These are phyloP conservation scores for Xylaria sp. DNA, from an alignment of 2,329 filamentous ascomycete genomes.

Conservation along the genomic window DNA sequence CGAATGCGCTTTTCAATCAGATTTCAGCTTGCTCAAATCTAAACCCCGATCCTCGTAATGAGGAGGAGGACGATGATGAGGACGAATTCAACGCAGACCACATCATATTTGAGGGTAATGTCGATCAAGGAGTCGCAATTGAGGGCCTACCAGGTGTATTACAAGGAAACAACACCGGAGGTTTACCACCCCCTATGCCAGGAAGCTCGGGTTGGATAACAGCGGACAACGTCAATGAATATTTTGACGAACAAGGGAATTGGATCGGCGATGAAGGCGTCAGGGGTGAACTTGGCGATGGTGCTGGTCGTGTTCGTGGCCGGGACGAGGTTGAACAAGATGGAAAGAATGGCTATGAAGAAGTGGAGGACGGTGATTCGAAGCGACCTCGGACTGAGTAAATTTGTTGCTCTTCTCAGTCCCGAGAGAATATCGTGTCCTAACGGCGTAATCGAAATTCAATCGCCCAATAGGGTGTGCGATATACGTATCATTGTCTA, in stretches of 20 bases:
- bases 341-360: conserved; percentile 57
- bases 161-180: conserved; percentile 59
- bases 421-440: not conserved
- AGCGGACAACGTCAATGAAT: conserved; percentile 88
- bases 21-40: conserved; percentile 80
- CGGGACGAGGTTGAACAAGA: conserved; percentile 65
- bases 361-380: conserved; percentile 52
- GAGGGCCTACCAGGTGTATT: conserved; percentile 69
- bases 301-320: conserved; percentile 68
- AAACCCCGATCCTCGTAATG: conserved; percentile 75
- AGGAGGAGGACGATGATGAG: conserved; percentile 66
- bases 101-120: conserved; percentile 66
- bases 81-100: conserved; percentile 56
- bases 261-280: conserved; percentile 68
- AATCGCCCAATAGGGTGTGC: conserved; percentile 3
- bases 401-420: not conserved
- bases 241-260: conserved; percentile 83
- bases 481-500: conserved; percentile 4
- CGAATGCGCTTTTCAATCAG: conserved; percentile 71
- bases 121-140: conserved; percentile 61
- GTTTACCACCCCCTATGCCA: conserved; percentile 73
- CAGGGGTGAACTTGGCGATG: conserved; percentile 69
- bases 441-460: not conserved
- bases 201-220: conserved; percentile 89
- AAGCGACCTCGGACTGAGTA: conserved; percentile 51